phyloP scores from a whole-genome alignment of 192 early-diverging fungal species.

The Diversispora eburnea region DNA sequence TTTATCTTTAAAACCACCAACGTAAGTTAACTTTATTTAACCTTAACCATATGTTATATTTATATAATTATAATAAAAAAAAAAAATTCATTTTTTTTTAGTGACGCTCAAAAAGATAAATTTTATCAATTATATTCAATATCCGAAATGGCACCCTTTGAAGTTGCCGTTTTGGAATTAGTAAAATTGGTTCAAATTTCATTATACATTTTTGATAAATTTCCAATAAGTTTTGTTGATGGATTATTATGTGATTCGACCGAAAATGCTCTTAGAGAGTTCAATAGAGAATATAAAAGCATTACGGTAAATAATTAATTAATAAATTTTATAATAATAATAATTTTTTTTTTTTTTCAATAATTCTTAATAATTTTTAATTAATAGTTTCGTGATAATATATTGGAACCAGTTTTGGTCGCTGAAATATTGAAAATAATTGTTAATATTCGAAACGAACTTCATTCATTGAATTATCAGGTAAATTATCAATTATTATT shows the following conservation, averaged over 20 bases:
- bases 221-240: conserved; percentile 38
- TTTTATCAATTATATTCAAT: conserved; percentile 41
- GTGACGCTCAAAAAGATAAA: conserved; percentile 40
- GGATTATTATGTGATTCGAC: conserved; percentile 43
- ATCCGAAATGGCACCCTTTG: conserved; percentile 34
- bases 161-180: conserved; percentile 39
- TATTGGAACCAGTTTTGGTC: conserved; percentile 44
- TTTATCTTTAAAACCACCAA: conserved; percentile 37
- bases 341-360: not conserved
- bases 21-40: conserved; percentile 27
- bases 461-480: conserved; percentile 37
- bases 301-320: not conserved
- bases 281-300: conserved; percentile 30
- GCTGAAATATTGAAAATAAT: conserved; percentile 37
- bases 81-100: conserved; percentile 19
- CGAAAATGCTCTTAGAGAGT: conserved; percentile 30
- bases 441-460: conserved; percentile 39
- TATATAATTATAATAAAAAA: not conserved
- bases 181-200: conserved; percentile 40
- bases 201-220: conserved; percentile 33
- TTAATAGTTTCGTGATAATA: conserved; percentile 31
- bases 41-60: not conserved
- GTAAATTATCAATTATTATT: conserved; percentile 17
- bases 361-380: not conserved
- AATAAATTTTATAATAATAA: too few relatives aligned